These are phyloP conservation scores for Harrya chromipes DNA, from an alignment of 768 basidiomycete genomes.

Conservation along the genomic window DNA sequence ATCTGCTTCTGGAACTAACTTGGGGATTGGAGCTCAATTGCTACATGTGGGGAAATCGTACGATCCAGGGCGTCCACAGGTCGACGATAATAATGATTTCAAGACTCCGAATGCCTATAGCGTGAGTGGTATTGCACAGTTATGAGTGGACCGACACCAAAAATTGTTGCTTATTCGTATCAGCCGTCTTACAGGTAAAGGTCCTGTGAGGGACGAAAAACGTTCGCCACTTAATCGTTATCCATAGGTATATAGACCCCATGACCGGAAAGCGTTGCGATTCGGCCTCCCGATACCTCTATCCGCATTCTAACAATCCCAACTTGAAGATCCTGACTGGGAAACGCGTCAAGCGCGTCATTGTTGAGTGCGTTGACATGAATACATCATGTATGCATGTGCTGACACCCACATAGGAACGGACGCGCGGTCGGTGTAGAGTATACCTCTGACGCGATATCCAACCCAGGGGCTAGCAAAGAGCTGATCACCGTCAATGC, in stretches of 20 bases:
- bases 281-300: conserved; percentile 34
- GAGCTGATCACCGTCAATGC: conserved; percentile 12
- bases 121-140: conserved; percentile 3
- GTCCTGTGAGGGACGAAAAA: background rate
- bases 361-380: conserved; percentile 33
- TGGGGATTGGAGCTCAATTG: conserved; percentile 38
- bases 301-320: conserved; percentile 25
- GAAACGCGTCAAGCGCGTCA: conserved; percentile 30
- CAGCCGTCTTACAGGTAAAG: conserved; percentile 19
- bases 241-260: conserved; percentile 48
- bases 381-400: background rate
- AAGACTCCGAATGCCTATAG: conserved; percentile 20
- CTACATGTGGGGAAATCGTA: conserved; percentile 43
- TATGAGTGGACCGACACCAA: background rate
- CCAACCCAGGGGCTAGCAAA: conserved; percentile 16
- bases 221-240: background rate
- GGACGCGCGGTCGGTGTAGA: conserved; percentile 9
- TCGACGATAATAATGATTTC: conserved; percentile 49
- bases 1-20: conserved; percentile 10
- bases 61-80: conserved; percentile 42
- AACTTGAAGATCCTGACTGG: conserved; percentile 27
- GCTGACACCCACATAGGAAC: conserved; percentile 15
- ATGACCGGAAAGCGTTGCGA: conserved; percentile 34
- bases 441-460: conserved; percentile 21
- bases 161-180: background rate